Evolutionary conservation across 1,139 yeast genomes (phyloP).

Genomic region (Debaryomyces robertsiae): DNA sequence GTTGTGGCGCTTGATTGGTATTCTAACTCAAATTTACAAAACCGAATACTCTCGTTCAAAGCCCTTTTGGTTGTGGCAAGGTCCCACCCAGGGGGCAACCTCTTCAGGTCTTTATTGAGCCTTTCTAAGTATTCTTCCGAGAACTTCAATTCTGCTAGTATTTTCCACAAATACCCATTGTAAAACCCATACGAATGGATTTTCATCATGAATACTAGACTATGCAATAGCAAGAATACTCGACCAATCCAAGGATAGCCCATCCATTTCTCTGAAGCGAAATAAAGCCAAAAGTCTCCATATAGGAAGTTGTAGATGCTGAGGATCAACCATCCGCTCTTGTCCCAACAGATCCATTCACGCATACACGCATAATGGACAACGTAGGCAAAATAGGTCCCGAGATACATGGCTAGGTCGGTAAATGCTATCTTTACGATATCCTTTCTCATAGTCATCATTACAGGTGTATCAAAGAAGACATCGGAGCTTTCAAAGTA

Average conservation of each 20-base stretch:
- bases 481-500: slow-evolving; percentile 29
- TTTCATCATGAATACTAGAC: slow-evolving; percentile 87
- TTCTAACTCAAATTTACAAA: slow-evolving; percentile 64
- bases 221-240: slow-evolving; percentile 78
- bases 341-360: slow-evolving; percentile 55
- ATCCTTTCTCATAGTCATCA: slow-evolving; percentile 54
- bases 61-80: slow-evolving; percentile 28
- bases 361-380: slow-evolving; percentile 55
- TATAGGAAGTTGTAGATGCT: slow-evolving; percentile 55
- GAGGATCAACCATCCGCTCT: slow-evolving; percentile 62
- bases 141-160: slow-evolving; percentile 55
- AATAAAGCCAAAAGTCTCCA: slow-evolving; percentile 50
- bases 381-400: slow-evolving; percentile 56
- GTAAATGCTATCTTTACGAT: slow-evolving; percentile 64
- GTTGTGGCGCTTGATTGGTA: slow-evolving; percentile 43
- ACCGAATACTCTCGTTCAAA: slow-evolving; percentile 52
- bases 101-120: slow-evolving; percentile 19
- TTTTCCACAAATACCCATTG: slow-evolving; percentile 83
- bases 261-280: slow-evolving; percentile 49
- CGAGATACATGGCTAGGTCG: slow-evolving; percentile 69
- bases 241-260: slow-evolving; percentile 85
- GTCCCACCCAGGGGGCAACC: slow-evolving; percentile 25
- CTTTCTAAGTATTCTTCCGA: slow-evolving; percentile 40
- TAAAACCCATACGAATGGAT: slow-evolving; percentile 88
- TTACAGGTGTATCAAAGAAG: slow-evolving; percentile 50